Conservation (phyloP, 192 early-diverging fungal species). For the Mortierella alpina region DNA sequence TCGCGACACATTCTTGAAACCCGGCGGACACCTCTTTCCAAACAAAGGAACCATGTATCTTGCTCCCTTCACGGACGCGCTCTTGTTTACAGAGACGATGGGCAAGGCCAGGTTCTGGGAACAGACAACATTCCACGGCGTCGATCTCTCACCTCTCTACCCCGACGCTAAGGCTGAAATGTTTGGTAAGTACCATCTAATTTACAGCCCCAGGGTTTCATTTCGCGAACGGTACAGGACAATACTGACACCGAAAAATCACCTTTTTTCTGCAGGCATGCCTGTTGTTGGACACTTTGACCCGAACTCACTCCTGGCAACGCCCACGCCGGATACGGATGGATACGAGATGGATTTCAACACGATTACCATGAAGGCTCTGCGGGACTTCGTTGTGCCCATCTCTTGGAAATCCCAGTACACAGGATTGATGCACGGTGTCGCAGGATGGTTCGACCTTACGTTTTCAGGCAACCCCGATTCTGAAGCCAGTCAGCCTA, state of each 20-base stretch:
- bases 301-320: conserved; percentile 78
- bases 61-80: conserved; percentile 83
- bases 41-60: conserved; percentile 89
- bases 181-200: conserved; percentile 66
- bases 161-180: conserved; percentile 89
- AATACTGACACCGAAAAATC: not conserved
- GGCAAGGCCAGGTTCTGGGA: conserved; percentile 91
- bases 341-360: conserved; percentile 83
- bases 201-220: not conserved
- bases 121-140: conserved; percentile 88
- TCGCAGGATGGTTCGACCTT: conserved; percentile 98
- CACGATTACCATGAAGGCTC: conserved; percentile 78
- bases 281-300: conserved; percentile 97
- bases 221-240: not conserved
- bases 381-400: conserved; percentile 89
- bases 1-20: conserved; percentile 91
- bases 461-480: conserved; percentile 72
- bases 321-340: conserved; percentile 61
- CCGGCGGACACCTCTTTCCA: conserved; percentile 93
- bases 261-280: conserved; percentile 59
- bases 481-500: conserved; percentile 62
- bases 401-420: conserved; percentile 84
- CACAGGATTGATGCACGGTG: conserved; percentile 93
- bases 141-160: conserved; percentile 90
- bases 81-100: conserved; percentile 94